Conservation (phyloP, 306 rosid genomes). For the Rosa chinensis region DNA sequence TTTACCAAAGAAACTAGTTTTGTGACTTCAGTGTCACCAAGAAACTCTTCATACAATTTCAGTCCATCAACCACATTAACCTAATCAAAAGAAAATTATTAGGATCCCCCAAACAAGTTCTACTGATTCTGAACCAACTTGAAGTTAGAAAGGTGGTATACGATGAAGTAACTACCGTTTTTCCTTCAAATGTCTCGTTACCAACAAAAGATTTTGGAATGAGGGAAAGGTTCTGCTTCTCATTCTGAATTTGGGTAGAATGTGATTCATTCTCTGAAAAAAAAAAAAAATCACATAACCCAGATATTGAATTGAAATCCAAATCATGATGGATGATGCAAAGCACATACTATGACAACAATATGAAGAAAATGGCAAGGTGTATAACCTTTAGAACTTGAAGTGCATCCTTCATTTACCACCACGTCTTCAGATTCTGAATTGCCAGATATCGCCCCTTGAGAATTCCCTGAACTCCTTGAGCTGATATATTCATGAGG, state of each 20-base stretch:
- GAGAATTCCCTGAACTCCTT: slow-evolving; percentile 45
- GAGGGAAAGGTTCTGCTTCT: slow-evolving; percentile 41
- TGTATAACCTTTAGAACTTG: slow-evolving; percentile 51
- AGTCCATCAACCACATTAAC: slow-evolving; percentile 83
- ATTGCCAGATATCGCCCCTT: slow-evolving; percentile 38
- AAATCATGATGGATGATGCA: slow-evolving; percentile 1
- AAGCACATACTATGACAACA: not conserved
- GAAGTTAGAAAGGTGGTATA: slow-evolving; percentile 6
- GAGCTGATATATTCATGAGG: slow-evolving; percentile 42
- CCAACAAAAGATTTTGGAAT: slow-evolving; percentile 58
- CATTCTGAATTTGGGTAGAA: slow-evolving; percentile 40
- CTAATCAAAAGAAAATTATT: slow-evolving; percentile 34
- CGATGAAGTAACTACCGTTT: slow-evolving; percentile 54
- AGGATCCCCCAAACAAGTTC: not conserved
- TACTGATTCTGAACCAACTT: slow-evolving; percentile 6
- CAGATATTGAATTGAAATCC: not conserved
- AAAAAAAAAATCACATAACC: slow-evolving; percentile 11
- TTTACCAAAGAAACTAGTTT: slow-evolving; percentile 62
- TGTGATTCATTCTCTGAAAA: slow-evolving; percentile 56
- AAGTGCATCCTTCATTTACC: slow-evolving; percentile 47
- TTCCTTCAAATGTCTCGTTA: slow-evolving; percentile 64
- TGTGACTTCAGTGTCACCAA: slow-evolving; percentile 54
- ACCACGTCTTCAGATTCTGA: slow-evolving; percentile 41
- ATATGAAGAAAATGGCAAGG: slow-evolving; percentile 5
- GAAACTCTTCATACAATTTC: slow-evolving; percentile 62